phyloP scores from a whole-genome alignment of 352 stramenopile species.

The Phytophthora tubulina region DNA sequence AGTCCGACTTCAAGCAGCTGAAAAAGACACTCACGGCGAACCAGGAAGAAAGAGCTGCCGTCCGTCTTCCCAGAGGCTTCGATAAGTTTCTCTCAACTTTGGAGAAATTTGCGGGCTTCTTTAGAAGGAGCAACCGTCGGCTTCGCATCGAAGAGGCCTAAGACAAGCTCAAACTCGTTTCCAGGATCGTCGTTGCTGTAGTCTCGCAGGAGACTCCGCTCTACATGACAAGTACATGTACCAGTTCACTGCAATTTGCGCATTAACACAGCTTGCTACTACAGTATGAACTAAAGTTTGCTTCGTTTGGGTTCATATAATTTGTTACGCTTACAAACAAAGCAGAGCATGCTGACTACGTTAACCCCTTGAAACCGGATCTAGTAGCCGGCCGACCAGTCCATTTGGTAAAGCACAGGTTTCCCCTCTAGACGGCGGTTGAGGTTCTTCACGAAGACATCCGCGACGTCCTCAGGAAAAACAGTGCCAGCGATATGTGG shows the following conservation, averaged over 20 bases:
- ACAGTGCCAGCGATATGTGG: constrained; percentile 85
- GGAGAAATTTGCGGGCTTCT: constrained; percentile 9
- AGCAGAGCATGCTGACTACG: neutral
- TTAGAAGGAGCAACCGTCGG: constrained; percentile 10
- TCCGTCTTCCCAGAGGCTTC: constrained; percentile 8
- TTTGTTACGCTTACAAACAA: neutral
- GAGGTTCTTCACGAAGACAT: constrained; percentile 74
- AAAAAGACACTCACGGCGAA: constrained; percentile 4
- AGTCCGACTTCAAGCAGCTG: constrained; percentile 19
- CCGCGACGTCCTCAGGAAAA: constrained; percentile 78
- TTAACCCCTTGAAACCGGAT: neutral
- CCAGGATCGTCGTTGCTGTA: neutral
- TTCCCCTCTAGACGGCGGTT: constrained; percentile 48
- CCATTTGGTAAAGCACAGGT: constrained; percentile 51
- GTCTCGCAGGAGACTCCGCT: neutral
- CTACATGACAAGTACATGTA: no score
- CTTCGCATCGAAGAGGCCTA: constrained; percentile 11
- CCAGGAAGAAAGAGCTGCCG: constrained; percentile 21
- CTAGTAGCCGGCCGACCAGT: constrained; percentile 67
- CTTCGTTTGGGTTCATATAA: neutral
- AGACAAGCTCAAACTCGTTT: neutral
- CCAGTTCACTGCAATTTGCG: no score
- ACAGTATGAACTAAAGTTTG: no score
- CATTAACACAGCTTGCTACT: no score
- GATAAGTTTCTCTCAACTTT: constrained; percentile 6